Base-by-base conservation (phyloP, 495 filamentous ascomycete genomes). In the Glutinoglossum americanum region DNA sequence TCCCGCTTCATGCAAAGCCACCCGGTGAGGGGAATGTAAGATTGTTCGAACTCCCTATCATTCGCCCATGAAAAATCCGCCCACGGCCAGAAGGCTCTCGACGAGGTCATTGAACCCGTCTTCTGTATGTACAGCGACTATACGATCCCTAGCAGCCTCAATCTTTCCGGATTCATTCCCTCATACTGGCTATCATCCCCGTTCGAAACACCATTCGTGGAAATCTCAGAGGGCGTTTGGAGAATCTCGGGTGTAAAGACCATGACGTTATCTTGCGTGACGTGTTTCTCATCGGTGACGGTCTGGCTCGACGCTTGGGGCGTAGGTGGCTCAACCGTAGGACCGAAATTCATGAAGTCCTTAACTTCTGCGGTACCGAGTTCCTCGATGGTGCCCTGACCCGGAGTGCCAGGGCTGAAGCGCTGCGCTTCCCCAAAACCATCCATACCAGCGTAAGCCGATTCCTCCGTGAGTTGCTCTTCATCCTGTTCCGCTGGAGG, bases 141-240 rank as follows among this genome's bases (percentile, higher is more conserved):
- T 25, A 23, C 47, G 17, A 61, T 26, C 26, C 59, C 63, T 9
- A 66, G 60, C 53, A 62, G 63, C 13, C 59, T 54, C 53, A 65
- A 57, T 11, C 63, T 54, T 7, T 65, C 63, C 35, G 62, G 60
- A 51, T 65, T 64, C 59, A 66, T 63, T 10, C 62, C 64, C 13
- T 54, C 54, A 33, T 60, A 65, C 15, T 61, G 51, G 39, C 1
- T 63, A 48, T 47, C 41, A n/a, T 55, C 39, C 35, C 51, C 33
- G 55, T 57, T 25, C 30, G 55, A 37, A 41, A 41, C 30, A 57
- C 57, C 63, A 51, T 39, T 64, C 63, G 27, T 59, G 63, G 23
- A 67, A 66, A 51, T 60, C 63, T 51, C 47, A 28, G 21, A 25
- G 17, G 21, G n/a, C 21, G 47, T 9, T 28, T 10, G 47, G 26